Evolutionary conservation across 2,329 filamentous ascomycete species (phyloP), one percentile per base, ranked within the genome.

Genomic region (Nemania sp.): DNA sequence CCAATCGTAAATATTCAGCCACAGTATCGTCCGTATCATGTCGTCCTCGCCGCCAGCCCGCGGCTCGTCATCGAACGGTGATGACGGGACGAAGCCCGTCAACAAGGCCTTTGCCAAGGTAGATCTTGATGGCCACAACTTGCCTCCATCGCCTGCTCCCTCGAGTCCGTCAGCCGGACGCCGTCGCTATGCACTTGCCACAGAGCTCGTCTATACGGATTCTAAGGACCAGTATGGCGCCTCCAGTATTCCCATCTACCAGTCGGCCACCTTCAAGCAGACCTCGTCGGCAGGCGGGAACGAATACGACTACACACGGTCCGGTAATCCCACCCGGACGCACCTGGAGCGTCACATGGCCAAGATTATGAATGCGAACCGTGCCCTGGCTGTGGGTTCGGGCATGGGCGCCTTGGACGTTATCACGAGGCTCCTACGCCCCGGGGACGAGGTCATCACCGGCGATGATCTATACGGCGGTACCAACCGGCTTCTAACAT

Each of bases 201-300:
- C 94, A 4, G 94, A 99, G 75, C 79, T 99, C 59, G 94, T 99
- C 56, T 97, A 93, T 73, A 97, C 93, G 46, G 94, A 99, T 66
- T 86, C 88, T 71, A 94, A 88, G 74, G 94, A 99, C 73, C 94
- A 99, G 77, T 97, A 97, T 79, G 95, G 95, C 69, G 84, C 94
- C 53, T 96, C 91, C 65, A 97, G 92, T 73, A 88, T 96, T 66
- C 94, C 94, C 49, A 97, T 99, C 69, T 99, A 99, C 74, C 94
- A 96, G 81, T 96, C 91, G 43, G 95, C 94, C 43, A 99, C 94
- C 31, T 99, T 99, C 80, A 99, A 99, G 77, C 94, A 97, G 75
- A 83, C 83, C 19, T 90, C 88, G 15, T 88, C 89, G 59, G 80
- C 75, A 40, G 91, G 90, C 55, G 91, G 90, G 56, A 89, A 83